Evolutionary conservation across 1,284 basidiomycete genomes (phyloP).

Genomic region (Marasmius tenuissimus): DNA sequence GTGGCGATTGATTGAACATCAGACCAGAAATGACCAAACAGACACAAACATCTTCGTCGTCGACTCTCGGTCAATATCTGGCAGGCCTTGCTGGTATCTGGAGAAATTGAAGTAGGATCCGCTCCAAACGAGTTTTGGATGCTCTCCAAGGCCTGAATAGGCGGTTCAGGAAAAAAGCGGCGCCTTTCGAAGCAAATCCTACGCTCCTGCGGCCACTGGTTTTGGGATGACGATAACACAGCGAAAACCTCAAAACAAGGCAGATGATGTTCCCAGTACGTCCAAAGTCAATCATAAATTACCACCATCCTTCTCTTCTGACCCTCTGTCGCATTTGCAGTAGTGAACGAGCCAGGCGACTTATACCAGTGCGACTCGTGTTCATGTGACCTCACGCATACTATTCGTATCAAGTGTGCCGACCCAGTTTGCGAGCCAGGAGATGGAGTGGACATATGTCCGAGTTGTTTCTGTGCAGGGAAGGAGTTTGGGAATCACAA

Average conservation of each 20-base stretch:
- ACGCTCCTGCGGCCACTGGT: background rate
- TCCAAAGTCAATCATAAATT: conserved; percentile 20
- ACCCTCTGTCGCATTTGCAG: conserved; percentile 34
- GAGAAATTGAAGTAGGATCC: background rate
- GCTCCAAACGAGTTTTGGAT: background rate
- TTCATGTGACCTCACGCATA: conserved; percentile 78
- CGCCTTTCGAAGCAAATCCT: background rate
- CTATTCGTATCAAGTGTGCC: conserved; percentile 91
- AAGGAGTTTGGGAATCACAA: conserved; percentile 89
- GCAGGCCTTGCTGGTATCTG: background rate
- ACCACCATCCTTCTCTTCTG: conserved; percentile 17
- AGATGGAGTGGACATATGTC: conserved; percentile 87
- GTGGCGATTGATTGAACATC: too few species aligned
- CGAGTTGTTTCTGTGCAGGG: conserved; percentile 88
- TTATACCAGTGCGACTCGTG: conserved; percentile 79
- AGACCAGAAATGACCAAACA: background rate
- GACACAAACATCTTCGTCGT: background rate
- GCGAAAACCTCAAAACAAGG: conserved; percentile 68
- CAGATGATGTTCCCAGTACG: conserved; percentile 75
- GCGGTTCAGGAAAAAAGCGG: background rate
- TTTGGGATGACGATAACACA: conserved; percentile 70
- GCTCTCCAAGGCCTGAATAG: background rate
- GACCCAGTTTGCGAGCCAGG: conserved; percentile 73
- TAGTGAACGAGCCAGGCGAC: conserved; percentile 75
- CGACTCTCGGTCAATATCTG: background rate